Evolutionary conservation across 2,329 filamentous ascomycete genomes (phyloP).

Genomic region (Cladosporium sphaerospermum): DNA sequence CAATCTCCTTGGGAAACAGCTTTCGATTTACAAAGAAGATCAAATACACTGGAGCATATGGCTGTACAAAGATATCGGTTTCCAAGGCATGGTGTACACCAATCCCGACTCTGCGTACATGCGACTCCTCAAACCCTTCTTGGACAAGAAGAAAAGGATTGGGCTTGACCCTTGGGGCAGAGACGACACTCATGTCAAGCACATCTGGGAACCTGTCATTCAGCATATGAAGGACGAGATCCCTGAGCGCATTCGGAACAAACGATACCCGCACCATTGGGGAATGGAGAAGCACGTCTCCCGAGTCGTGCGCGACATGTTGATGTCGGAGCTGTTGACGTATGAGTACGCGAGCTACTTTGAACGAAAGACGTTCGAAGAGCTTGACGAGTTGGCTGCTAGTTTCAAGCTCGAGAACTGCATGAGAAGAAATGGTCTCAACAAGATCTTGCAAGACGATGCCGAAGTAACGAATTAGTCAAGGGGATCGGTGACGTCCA

Average conservation of each 20-base stretch:
- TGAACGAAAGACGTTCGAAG: constrained; percentile 42
- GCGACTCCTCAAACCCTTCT: constrained; percentile 43
- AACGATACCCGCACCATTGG: constrained; percentile 15
- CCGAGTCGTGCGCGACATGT: constrained; percentile 13
- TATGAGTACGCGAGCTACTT: constrained; percentile 52
- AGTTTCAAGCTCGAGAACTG: constrained; percentile 52
- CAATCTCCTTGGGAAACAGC: constrained; percentile 39
- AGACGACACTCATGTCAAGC: constrained; percentile 32
- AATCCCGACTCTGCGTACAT: constrained; percentile 34
- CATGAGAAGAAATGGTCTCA: constrained; percentile 44
- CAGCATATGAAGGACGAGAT: constrained; percentile 26
- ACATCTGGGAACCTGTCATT: constrained; percentile 33
- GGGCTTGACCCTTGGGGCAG: constrained; percentile 51
- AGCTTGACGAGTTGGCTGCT: constrained; percentile 49
- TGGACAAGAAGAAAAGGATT: constrained; percentile 50
- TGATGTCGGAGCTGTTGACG: constrained; percentile 30
- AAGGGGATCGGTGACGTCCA: too few species aligned
- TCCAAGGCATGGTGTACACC: constrained; percentile 29
- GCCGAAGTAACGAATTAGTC: not conserved
- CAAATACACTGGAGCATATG: constrained; percentile 51
- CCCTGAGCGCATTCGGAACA: constrained; percentile 35
- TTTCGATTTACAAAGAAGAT: constrained; percentile 48
- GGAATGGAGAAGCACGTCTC: constrained; percentile 14
- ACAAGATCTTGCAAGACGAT: constrained; percentile 38
- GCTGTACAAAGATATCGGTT: constrained; percentile 32